Percentiles rank a stretch among this genome's conserved stretches.
These are phyloP conservation scores for Solanum virginianum DNA, from an alignment of 257 asterid genomes.

Conservation along the genomic window DNA sequence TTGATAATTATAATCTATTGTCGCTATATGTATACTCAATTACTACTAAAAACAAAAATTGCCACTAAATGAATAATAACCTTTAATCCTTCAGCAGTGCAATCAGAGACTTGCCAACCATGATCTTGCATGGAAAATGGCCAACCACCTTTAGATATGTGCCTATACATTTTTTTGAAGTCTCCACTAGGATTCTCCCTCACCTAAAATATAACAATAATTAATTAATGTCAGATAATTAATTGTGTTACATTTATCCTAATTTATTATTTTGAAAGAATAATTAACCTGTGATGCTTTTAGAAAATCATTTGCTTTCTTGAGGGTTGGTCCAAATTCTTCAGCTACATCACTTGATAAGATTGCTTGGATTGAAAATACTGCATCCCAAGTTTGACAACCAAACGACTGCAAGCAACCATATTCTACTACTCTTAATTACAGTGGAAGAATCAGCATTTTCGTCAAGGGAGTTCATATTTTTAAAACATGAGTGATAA, in stretches of 20 bases:
- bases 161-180: slow-evolving; percentile 32
- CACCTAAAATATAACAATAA: slow-evolving; percentile 6
- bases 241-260: background rate
- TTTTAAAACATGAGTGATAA: too few relatives aligned
- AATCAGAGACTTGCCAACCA: slow-evolving; percentile 54
- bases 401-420: slow-evolving; percentile 28
- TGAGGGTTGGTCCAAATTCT: slow-evolving; percentile 22
- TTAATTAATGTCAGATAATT: background rate
- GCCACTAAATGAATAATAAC: background rate
- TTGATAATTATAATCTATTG: too few relatives aligned
- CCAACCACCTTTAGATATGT: slow-evolving; percentile 42
- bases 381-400: slow-evolving; percentile 48
- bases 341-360: slow-evolving; percentile 23
- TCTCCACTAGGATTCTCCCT: slow-evolving; percentile 32
- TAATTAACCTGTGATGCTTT: slow-evolving; percentile 45
- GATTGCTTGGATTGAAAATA: slow-evolving; percentile 41
- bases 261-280: background rate
- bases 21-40: background rate
- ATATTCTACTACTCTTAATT: background rate
- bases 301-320: slow-evolving; percentile 36
- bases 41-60: too few relatives aligned
- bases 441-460: too few relatives aligned
- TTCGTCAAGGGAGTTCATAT: too few relatives aligned
- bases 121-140: slow-evolving; percentile 49
- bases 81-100: slow-evolving; percentile 47